Evolutionary conservation across 2,329 filamentous ascomycete genomes (phyloP).

Genomic region (Bipolaris gigantea): DNA sequence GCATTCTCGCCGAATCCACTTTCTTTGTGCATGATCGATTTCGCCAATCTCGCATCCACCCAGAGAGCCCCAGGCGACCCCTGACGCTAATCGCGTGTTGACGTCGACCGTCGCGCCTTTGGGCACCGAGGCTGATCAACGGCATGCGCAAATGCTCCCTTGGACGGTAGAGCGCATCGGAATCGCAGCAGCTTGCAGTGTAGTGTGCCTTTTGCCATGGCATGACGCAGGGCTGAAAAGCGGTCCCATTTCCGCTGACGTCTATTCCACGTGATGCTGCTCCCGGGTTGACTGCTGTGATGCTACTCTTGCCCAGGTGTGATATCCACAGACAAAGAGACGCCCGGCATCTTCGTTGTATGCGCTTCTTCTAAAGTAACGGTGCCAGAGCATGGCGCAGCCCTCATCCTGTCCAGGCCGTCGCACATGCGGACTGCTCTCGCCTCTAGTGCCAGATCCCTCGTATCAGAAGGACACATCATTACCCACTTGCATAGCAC

Average conservation of each 20-base stretch:
- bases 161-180: background rate
- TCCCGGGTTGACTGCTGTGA: background rate
- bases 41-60: conserved; percentile 24
- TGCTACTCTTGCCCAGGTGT: background rate
- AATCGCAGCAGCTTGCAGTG: background rate
- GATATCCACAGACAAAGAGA: background rate
- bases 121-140: conserved; percentile 1
- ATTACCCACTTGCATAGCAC: conserved; percentile 10
- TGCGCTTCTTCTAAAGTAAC: background rate
- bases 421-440: conserved; percentile 14
- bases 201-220: background rate
- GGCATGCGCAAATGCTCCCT: background rate
- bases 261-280: background rate
- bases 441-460: conserved; percentile 12
- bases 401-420: conserved; percentile 1
- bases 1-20: conserved; percentile 17
- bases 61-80: conserved; percentile 17
- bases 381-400: background rate
- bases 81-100: conserved; percentile 31
- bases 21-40: conserved; percentile 24
- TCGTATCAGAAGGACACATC: conserved; percentile 16
- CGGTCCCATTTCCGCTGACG: background rate
- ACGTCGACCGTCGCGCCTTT: conserved; percentile 20
- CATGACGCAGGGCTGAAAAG: conserved; percentile 3
- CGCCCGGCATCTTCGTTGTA: background rate